Evolutionary conservation across 371 early-diverging fungal genomes (phyloP).

Genomic region (Rhizopus arrhizus): DNA sequence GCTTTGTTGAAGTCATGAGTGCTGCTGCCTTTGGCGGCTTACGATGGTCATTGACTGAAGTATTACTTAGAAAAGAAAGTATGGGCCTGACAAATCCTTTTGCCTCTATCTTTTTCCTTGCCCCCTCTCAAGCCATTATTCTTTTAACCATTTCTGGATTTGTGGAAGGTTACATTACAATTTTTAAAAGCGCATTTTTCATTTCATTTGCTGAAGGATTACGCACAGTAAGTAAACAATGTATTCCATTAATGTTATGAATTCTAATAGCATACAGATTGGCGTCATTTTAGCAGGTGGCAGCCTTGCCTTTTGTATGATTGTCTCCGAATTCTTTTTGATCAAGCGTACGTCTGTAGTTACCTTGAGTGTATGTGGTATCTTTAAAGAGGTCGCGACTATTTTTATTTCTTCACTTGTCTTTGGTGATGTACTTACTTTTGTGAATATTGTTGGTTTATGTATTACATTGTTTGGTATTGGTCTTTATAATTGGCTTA

Average conservation of each 20-base stretch:
- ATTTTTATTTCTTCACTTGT: conserved; percentile 65
- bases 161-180: conserved; percentile 65
- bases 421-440: conserved; percentile 75
- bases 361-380: conserved; percentile 90
- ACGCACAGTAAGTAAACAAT: conserved; percentile 37
- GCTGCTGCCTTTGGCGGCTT: conserved; percentile 86
- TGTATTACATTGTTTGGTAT: conserved; percentile 75
- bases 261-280: conserved; percentile 19
- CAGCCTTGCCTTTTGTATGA: conserved; percentile 85
- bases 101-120: conserved; percentile 73
- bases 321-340: conserved; percentile 82
- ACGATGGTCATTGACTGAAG: conserved; percentile 88
- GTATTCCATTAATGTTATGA: neutral
- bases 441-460: conserved; percentile 70
- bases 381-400: conserved; percentile 84
- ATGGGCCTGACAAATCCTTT: conserved; percentile 84
- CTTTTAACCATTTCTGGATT: conserved; percentile 64
- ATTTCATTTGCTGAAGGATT: conserved; percentile 36
- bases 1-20: conserved; percentile 66
- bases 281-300: conserved; percentile 67
- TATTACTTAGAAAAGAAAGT: conserved; percentile 73
- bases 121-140: conserved; percentile 73
- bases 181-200: conserved; percentile 57
- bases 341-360: conserved; percentile 88
- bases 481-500: conserved; percentile 64